Evolutionary conservation across 768 basidiomycete genomes (phyloP), one percentile per base, ranked within the genome.

Genomic region (Tulasnella sp.): DNA sequence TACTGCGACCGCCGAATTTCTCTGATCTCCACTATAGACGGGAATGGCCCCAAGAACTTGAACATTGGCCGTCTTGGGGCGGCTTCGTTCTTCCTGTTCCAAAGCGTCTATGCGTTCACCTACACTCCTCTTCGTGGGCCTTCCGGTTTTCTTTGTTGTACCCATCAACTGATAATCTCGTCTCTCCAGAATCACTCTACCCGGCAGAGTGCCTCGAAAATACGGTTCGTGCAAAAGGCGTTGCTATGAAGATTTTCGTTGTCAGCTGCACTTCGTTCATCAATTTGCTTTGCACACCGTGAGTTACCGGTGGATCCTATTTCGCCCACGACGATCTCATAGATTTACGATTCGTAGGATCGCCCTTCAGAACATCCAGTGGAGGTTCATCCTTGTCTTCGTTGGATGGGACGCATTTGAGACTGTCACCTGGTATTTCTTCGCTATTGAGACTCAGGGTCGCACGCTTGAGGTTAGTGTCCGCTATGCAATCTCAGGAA

Each of bases 401-500:
- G 66, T 65, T 19, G 63, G 48, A n/a, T 68, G 67, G 66, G 67
- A 67, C 39, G 23, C 65, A 11, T 45, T 68, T 35, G 66, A 68
- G 59, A 60, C 64, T 6, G 50, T 49, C 32, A 53, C 63, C 27
- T 69, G 68, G 68, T 68, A 64, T 57, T 60, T 67, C 32, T 59
- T 68, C 45, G 67, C 65, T 11, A 65, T 69, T 14, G 68, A 69
- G 51, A 68, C 67, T n/a, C 64, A 65, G 19, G 58, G 61, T 14
- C 51, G 60, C 15, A 61, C 60, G 4, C 41, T 61, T 42, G 60
- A 53, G n/a, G n/a, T n/a, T n/a, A n/a, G n/a, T n/a, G n/a, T n/a
- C n/a, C n/a, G n/a, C n/a, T n/a, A n/a, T n/a, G n/a, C n/a, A n/a
- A n/a, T n/a, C n/a, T n/a, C n/a, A n/a, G n/a, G n/a, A n/a, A n/a